Base-by-base conservation (phyloP, 257 asterid species). In the Fraxinus quadrangulata region DNA sequence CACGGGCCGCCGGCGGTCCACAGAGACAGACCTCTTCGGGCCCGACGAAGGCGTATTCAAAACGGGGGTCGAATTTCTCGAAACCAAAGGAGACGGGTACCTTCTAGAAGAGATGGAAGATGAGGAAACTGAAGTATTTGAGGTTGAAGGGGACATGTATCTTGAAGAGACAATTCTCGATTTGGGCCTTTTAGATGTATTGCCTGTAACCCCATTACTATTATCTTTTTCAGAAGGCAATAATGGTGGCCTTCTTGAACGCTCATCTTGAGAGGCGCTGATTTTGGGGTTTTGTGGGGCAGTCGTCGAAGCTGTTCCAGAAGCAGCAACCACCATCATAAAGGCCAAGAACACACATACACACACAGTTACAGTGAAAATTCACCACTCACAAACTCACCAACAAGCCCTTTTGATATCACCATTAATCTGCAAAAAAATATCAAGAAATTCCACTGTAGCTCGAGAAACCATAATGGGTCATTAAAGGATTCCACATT, bases 251-350 rank as follows among this genome's bases (percentile, higher is more conserved):
- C 97, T 84, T 54, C 88, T 85, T 16, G 91, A 42, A 68, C 78
- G 79, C 24, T 88, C 91, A 21, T 87, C 51, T 42, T 42, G 17
- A 42, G 51, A 42, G 51, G 16, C 88, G 61, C 61, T 23, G 84
- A 79, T 75, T 89, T 85, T 88, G 84, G 83, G 82, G 85, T 75
- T 88, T 82, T 83, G 88, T 3, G 87, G 85, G 79, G 76, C 86
- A 10, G 86, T 69, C 24, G 92, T 82, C 80, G 96, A 91, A 90
- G 91, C 92, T 86, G 90, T 90, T 81, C 92, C 97, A 70, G 96
- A 83, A 86, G 87, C 91, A 82, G 96, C 97, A 88, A 93, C 96
- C 86, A 90, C 96, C 98, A 95, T 87, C 87, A 87, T 89, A 89
- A 79, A 84, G 81, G 80, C 77, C 85, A 63, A 68, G 70, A 70